Percentiles rank a stretch among this genome's conserved stretches.
These are phyloP conservation scores for Raffaelea albimanens DNA, from an alignment of 2,329 filamentous ascomycete species.

Conservation along the genomic window DNA sequence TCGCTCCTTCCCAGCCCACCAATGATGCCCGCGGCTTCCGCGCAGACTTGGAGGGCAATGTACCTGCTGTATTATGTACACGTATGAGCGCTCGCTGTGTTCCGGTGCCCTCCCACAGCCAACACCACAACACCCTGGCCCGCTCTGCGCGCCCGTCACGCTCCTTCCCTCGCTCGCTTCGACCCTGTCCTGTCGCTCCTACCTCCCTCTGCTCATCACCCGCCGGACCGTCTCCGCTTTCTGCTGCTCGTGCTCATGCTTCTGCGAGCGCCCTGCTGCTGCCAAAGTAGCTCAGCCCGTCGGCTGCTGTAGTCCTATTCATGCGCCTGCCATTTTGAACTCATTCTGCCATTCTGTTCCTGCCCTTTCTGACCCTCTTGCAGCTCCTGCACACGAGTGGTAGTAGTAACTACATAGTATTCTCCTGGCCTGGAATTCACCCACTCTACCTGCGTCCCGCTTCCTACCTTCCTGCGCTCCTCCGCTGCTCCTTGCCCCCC, in stretches of 20 bases:
- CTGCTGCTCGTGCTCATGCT: not conserved
- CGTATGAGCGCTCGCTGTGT: too few species aligned
- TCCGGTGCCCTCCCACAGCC: too few species aligned
- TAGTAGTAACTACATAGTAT: too few species aligned
- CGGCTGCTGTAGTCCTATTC: not conserved
- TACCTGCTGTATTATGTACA: not conserved
- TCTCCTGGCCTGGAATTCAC: too few species aligned
- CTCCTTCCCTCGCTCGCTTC: not conserved
- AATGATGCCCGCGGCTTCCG: not conserved
- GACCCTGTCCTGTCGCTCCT: too few species aligned
- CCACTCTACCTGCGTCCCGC: too few species aligned
- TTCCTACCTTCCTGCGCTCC: too few species aligned
- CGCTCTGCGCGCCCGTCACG: not conserved
- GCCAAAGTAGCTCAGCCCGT: not conserved
- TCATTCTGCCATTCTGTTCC: too few species aligned
- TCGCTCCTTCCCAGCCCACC: constrained; percentile 4
- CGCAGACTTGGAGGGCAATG: not conserved
- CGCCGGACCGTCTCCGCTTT: constrained; percentile 5
- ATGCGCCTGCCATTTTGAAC: not conserved
- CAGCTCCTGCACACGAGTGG: too few species aligned
- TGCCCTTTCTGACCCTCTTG: too few species aligned
- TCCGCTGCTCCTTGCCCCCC: too few species aligned
- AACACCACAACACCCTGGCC: not conserved
- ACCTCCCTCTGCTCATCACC: constrained; percentile 1
- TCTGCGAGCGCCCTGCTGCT: too few species aligned